Conservation (phyloP, 331 rosid species). For the Prunus yedoensis region DNA sequence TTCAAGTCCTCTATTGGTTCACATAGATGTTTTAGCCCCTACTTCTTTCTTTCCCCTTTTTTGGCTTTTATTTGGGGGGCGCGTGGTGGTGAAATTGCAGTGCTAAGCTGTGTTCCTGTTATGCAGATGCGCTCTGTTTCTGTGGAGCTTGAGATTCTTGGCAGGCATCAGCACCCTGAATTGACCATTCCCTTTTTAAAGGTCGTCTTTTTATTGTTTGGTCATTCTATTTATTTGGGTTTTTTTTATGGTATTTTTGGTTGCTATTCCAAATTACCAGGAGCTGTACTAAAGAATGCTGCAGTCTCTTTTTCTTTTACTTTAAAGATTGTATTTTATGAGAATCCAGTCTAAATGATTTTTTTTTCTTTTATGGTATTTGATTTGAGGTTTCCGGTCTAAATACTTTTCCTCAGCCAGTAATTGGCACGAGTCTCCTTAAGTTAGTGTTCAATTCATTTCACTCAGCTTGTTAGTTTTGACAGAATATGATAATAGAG, state of each 20-base stretch:
- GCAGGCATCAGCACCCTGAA: constrained; percentile 90
- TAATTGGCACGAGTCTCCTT: too few relatives aligned
- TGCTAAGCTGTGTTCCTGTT: constrained; percentile 31
- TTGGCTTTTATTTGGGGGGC: constrained; percentile 6
- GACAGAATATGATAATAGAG: too few relatives aligned
- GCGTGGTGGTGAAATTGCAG: constrained; percentile 13
- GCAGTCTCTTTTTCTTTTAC: neutral
- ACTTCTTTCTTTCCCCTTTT: neutral
- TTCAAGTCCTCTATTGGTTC: neutral
- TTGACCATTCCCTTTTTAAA: constrained; percentile 78
- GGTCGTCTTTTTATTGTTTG: constrained; percentile 39
- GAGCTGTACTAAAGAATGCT: neutral
- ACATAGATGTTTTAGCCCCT: neutral
- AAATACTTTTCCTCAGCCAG: too few relatives aligned
- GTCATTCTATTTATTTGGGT: neutral
- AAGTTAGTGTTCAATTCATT: too few relatives aligned
- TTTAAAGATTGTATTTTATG: neutral
- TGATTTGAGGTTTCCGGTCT: too few relatives aligned
- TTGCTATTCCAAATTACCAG: neutral
- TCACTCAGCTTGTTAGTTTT: too few relatives aligned
- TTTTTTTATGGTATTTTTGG: neutral
- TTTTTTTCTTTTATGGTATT: too few relatives aligned
- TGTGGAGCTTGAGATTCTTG: constrained; percentile 87
- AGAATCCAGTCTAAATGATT: neutral
- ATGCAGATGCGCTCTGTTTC: constrained; percentile 82